Conservation (phyloP, 768 basidiomycete species). For the Suillus subluteus region DNA sequence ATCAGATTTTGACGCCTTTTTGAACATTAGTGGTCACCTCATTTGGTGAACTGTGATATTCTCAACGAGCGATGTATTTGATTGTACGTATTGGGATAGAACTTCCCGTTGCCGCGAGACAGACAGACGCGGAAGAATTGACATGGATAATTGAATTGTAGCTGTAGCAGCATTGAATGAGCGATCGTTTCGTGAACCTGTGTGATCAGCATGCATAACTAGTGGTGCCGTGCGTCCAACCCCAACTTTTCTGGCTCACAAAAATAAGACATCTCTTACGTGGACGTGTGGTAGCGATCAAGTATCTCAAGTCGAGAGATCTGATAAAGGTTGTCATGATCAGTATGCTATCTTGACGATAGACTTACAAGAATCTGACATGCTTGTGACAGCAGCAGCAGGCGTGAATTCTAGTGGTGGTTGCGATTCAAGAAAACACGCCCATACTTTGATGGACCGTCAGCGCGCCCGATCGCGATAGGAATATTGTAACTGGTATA, state of each 20-base stretch:
- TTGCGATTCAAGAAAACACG: no score
- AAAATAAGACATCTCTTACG: not conserved
- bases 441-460: no score
- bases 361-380: no score
- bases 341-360: not conserved
- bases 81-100: not conserved
- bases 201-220: not conserved
- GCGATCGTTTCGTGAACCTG: not conserved
- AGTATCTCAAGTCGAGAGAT: not conserved
- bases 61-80: not conserved
- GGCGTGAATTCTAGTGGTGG: no score
- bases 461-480: no score
- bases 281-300: not conserved
- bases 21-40: constrained; percentile 29
- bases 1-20: not conserved
- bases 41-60: constrained; percentile 26
- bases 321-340: not conserved
- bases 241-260: not conserved
- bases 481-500: no score
- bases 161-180: not conserved
- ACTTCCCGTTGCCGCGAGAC: not conserved
- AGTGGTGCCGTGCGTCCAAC: not conserved
- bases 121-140: not conserved
- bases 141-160: not conserved
- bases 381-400: no score